Base-by-base conservation (phyloP, 1,284 basidiomycete genomes). In the Fomitiporia mediterranea region DNA sequence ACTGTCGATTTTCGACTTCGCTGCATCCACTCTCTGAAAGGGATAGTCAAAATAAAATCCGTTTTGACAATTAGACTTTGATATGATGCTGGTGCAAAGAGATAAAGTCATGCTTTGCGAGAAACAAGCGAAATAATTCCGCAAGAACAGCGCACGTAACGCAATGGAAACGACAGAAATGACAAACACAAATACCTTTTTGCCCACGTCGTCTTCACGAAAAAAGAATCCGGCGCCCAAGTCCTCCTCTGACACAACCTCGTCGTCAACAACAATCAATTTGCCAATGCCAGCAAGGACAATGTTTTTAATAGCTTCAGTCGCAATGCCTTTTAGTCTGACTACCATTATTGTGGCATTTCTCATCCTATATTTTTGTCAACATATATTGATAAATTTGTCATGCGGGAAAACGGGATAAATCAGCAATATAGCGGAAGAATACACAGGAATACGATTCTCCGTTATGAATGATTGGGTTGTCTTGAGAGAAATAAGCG, bases 281-380 rank as follows among this genome's bases (percentile, higher is more conserved):
- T 80, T 86, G 44, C 87, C 87, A 55, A 90, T 84, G 30, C 88
- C 87, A 30, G 87, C 84, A 48, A 90, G 76, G 30, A 90, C 88
- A 67, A 90, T 86, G 69, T 99, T 99, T 73, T 99, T 99, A 72
- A 97, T 90, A 23, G 89, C 83, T 71, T 99, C 97, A n/a, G 94
- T 94, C 15, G 96, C 93, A 35, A 92, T 78, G 2, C 94, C 93
- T 43, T 84, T 79, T 51, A 98, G 79, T 23, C 83, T 83, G 34
- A 94, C 74, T 43, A 99, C 78, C 51, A 98, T 76, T 61, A 99
- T 91, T 4, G 93, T 91, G 11, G 95, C 90, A 65, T 90, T 92
- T 63, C 94, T 84, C 91, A 98, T 96, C 66, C 94, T 96, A 62
- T 44, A 44, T 8, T 37, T 13, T 25, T 30, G 17, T 55, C 25